Conservation (phyloP, 305 asterid genomes). For the Fraxinus albicans region DNA sequence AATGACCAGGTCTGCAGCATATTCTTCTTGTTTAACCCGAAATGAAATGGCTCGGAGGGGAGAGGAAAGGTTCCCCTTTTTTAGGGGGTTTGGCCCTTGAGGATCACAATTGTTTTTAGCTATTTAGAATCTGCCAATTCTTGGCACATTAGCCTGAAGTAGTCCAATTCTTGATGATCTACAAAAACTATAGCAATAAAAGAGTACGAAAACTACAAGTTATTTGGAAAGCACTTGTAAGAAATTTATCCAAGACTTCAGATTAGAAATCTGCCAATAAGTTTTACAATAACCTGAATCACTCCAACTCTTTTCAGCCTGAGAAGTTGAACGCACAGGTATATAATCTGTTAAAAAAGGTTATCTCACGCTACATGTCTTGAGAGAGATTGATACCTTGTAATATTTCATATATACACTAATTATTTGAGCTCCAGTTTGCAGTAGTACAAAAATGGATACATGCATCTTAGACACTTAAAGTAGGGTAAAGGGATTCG, state of each 20-base stretch:
- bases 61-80: too few relatives aligned
- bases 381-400: neutral
- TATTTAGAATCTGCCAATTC: neutral
- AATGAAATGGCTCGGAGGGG: neutral
- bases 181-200: neutral
- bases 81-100: neutral
- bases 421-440: constrained; percentile 11
- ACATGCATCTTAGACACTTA: constrained; percentile 23
- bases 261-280: neutral
- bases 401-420: constrained; percentile 16
- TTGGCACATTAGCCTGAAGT: neutral
- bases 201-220: neutral
- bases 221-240: neutral
- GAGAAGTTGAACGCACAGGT: neutral
- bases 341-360: neutral
- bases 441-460: constrained; percentile 4
- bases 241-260: neutral
- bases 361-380: constrained; percentile 10
- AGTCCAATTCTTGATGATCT: neutral
- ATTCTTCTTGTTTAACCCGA: neutral
- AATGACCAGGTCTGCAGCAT: neutral
- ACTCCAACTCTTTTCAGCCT: neutral
- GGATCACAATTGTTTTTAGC: neutral
- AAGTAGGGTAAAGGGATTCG: neutral
- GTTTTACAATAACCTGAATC: neutral